Evolutionary conservation across 2,329 filamentous ascomycete species (phyloP).

Genomic region (Alternaria sp.): DNA sequence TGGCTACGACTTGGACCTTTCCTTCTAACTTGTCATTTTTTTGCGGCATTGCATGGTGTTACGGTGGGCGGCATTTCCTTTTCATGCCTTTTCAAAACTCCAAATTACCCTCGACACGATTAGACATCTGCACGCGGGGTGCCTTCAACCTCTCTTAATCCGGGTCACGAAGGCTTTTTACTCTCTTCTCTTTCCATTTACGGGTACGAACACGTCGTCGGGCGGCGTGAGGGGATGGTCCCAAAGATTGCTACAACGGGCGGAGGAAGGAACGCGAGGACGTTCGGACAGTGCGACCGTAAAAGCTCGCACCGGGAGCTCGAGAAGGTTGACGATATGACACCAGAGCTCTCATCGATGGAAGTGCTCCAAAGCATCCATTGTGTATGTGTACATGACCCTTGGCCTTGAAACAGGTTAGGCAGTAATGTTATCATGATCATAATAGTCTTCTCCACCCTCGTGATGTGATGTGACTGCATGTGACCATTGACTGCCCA

Average conservation of each 20-base stretch:
- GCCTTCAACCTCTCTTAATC: slow-evolving; percentile 38
- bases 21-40: slow-evolving; percentile 26
- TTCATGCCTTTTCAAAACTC: slow-evolving; percentile 33
- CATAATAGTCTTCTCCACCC: slow-evolving; percentile 6
- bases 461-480: neutral
- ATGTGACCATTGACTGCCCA: slow-evolving; percentile 2
- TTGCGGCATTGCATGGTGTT: slow-evolving; percentile 52
- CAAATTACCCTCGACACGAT: slow-evolving; percentile 35
- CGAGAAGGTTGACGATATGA: slow-evolving; percentile 38
- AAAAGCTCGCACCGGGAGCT: slow-evolving; percentile 38
- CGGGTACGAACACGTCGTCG: slow-evolving; percentile 36
- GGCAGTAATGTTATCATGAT: slow-evolving; percentile 42
- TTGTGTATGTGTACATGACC: slow-evolving; percentile 30
- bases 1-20: slow-evolving; percentile 18
- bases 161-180: slow-evolving; percentile 31
- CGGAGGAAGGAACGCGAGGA: slow-evolving; percentile 15
- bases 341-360: slow-evolving; percentile 34
- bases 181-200: slow-evolving; percentile 22
- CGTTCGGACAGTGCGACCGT: slow-evolving; percentile 29
- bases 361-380: slow-evolving; percentile 25
- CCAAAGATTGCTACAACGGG: slow-evolving; percentile 30
- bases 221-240: slow-evolving; percentile 23
- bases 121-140: slow-evolving; percentile 42
- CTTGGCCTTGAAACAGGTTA: slow-evolving; percentile 24
- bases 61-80: slow-evolving; percentile 32